Evolutionary conservation across 2,329 filamentous ascomycete species (phyloP), one percentile per base, ranked within the genome.

Genomic region (Eutypella sp.): DNA sequence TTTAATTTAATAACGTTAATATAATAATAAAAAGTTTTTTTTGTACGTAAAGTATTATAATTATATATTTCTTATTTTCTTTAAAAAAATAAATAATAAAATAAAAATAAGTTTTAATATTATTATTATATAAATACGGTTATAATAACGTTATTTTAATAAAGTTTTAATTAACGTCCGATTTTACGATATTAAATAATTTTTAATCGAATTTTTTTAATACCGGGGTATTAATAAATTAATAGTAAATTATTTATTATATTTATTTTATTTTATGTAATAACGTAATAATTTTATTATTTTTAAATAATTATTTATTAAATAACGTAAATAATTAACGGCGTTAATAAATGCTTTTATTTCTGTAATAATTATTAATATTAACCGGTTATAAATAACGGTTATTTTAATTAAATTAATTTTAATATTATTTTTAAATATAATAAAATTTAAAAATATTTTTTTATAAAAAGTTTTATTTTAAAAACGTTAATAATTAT

Each of bases 391-490:
- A 7, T 42, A 29, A 25, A n/a, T 27, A 29, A 42, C n/a, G 20
- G n/a, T 42, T 10, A 29, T 29, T 42, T 27, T 29, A 7, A 33
- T 27, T 29, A 29, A 29, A 29, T 29, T 29, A 8, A 29, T 29
- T 29, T 29, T 13, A 29, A 42, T 31, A 11, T 42, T 42, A 7
- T 29, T 29, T 7, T n/a, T 36, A 19, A 34, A 34, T 7, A 29
- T 43, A 36, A 29, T 8, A 29, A 25, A 29, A 7, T 29, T 29
- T 8, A 29, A 13, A 29, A 29, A 29, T 29, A 29, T 13, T 29
- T 29, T 29, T 42, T 42, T 43, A 43, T 43, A 43, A 43, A 36
- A 19, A 43, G 23, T 11, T 9, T 19, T 34, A 43, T 11, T 37
- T 20, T 33, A 33, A 43, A 9, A 36, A 40, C 19, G 15, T 18